These are phyloP conservation scores for Penicillium diatomitis DNA, from an alignment of 495 filamentous ascomycete genomes.

Conservation along the genomic window DNA sequence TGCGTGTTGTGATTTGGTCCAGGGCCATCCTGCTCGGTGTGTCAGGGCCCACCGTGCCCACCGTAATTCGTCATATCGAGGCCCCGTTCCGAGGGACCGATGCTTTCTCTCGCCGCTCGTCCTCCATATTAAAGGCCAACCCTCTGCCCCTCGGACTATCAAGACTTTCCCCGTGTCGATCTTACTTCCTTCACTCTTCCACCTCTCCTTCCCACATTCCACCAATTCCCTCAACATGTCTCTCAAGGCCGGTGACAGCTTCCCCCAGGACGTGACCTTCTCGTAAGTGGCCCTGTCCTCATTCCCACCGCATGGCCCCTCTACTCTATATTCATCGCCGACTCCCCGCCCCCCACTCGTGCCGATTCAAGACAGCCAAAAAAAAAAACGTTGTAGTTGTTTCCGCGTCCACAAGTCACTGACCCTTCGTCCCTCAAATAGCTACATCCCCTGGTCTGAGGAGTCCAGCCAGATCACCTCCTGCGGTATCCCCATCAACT, in stretches of 20 bases:
- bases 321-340: neutral
- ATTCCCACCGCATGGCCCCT: neutral
- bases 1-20: too few relatives aligned
- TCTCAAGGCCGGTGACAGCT: slow-evolving; percentile 71
- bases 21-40: slow-evolving; percentile 17
- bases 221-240: slow-evolving; percentile 46
- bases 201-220: slow-evolving; percentile 2
- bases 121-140: slow-evolving; percentile 9
- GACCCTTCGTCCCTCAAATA: slow-evolving; percentile 19
- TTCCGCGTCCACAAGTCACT: neutral
- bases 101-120: too few relatives aligned
- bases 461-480: slow-evolving; percentile 55
- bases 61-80: too few relatives aligned
- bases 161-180: neutral
- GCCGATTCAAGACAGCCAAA: slow-evolving; percentile 1
- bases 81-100: too few relatives aligned
- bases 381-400: neutral
- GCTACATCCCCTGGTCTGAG: slow-evolving; percentile 60
- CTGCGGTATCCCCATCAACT: slow-evolving; percentile 72
- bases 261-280: slow-evolving; percentile 74
- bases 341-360: neutral
- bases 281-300: slow-evolving; percentile 36
- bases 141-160: neutral
- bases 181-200: neutral
- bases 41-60: too few relatives aligned